phyloP scores from a whole-genome alignment of 768 basidiomycete genomes.

The Termitomyces heimii region DNA sequence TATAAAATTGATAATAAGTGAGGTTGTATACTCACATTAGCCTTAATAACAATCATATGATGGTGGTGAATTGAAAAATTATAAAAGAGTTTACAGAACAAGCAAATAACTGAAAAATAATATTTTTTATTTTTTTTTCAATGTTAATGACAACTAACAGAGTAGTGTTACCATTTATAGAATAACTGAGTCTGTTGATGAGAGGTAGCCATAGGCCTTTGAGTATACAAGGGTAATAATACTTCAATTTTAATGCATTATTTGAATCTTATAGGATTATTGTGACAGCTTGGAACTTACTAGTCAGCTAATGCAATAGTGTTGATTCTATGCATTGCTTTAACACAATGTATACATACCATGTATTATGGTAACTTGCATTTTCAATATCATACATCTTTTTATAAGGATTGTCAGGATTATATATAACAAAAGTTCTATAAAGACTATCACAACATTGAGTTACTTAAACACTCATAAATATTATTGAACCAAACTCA shows the following conservation, averaged over 20 bases:
- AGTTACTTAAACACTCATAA: too few relatives aligned
- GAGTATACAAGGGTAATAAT: neutral
- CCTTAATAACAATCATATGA: constrained; percentile 2
- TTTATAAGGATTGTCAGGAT: too few relatives aligned
- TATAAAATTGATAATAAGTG: neutral
- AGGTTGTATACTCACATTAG: neutral
- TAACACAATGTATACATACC: too few relatives aligned
- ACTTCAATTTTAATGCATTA: neutral
- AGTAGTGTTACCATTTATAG: neutral
- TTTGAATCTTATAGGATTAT: neutral
- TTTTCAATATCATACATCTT: too few relatives aligned
- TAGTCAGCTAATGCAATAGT: constrained; percentile 3
- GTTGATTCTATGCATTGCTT: neutral
- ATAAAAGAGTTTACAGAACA: constrained; percentile 1
- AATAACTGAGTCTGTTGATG: constrained; percentile 1
- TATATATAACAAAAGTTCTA: too few relatives aligned
- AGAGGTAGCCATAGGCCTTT: neutral
- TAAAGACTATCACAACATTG: too few relatives aligned
- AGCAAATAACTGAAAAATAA: constrained; percentile 1
- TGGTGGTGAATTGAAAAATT: constrained; percentile 6
- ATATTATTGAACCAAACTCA: too few relatives aligned
- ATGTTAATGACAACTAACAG: constrained; percentile 1
- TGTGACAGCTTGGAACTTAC: neutral
- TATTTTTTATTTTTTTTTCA: constrained; percentile 2
- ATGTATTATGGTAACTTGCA: too few relatives aligned